Percentiles rank a stretch among this genome's conserved stretches.
Evolutionary conservation across 2,329 filamentous ascomycete species (phyloP).

Genomic region (Curvularia spicifera): DNA sequence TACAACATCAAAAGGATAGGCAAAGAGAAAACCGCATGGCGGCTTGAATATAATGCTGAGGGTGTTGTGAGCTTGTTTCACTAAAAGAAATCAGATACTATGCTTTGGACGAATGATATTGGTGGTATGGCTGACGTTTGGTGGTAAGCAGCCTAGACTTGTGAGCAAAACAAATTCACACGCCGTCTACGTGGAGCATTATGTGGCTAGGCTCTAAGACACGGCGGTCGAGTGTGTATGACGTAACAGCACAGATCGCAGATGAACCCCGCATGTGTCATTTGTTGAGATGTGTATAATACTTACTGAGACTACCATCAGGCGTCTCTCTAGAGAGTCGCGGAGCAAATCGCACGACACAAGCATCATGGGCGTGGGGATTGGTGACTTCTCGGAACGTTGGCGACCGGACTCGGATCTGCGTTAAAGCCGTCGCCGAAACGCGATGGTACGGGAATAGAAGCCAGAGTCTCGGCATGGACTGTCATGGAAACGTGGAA

Average conservation of each 20-base stretch:
- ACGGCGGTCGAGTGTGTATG: neutral
- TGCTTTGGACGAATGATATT: neutral
- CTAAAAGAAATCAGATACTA: neutral
- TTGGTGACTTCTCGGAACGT: neutral
- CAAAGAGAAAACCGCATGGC: neutral
- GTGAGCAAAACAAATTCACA: neutral
- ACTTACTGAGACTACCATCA: neutral
- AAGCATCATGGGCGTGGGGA: neutral
- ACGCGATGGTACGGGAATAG: neutral
- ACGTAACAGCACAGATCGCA: constrained; percentile 1
- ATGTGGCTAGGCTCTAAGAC: neutral
- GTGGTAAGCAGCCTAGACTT: neutral
- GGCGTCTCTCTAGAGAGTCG: neutral
- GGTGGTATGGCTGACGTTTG: no score
- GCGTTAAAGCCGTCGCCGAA: constrained; percentile 1
- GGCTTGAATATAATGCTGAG: no score
- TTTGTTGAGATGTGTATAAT: neutral
- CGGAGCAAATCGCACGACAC: neutral
- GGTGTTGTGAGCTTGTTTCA: neutral
- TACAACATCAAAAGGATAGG: neutral
- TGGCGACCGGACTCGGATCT: neutral
- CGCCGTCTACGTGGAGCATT: neutral
- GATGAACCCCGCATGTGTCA: neutral
- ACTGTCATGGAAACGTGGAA: neutral
- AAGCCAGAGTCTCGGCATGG: constrained; percentile 7